Evolutionary conservation across 345 rosid species (phyloP), one percentile per base, ranked within the genome.

Genomic region (Pistacia atlantica): DNA sequence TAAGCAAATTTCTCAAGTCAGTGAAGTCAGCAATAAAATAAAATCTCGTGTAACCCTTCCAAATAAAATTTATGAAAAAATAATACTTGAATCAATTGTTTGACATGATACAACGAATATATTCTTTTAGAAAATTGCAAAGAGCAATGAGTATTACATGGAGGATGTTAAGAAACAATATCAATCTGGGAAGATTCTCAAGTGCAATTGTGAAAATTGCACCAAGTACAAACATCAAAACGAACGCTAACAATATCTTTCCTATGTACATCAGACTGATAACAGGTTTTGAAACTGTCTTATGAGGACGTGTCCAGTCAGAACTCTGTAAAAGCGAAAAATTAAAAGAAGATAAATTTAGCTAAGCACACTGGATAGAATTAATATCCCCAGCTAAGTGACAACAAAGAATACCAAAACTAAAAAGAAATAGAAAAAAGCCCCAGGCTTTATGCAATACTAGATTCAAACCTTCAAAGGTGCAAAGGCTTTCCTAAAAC

Each of bases 141-240:
- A 52, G 46, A 11, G 14, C 13, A 2, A 52, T 35, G 46, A 11
- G 37, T 62, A 37, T 82, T 79, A 85, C 82, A 85, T 78, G 74
- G 68, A 74, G 8, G 93, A 84, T n/a, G 80, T 85, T 89, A 52
- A 94, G 60, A 52, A 84, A 81, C 69, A 84, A 72, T 48, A 92
- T 79, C 31, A 91, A 64, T 66, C 38, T 77, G 28, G 97, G 97
- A 83, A 94, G 97, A 79, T 86, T 89, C 78, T 95, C 95, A n/a
- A 95, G 97, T 55, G 90, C 93, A 69, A 91, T 0, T 46, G 91
- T 89, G 65, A 92, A 88, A 72, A 86, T 58, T 12, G 88, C 92
- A 70, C 92, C 97, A 38, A 95, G 88, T 38, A 85, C 54, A 76
- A 91, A 92, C 80, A 92, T 88, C 52, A 93, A 65, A 59, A 90